Evolutionary conservation across 768 basidiomycete species (phyloP), one percentile per base, ranked within the genome.

Genomic region (Sarcodon sp.): DNA sequence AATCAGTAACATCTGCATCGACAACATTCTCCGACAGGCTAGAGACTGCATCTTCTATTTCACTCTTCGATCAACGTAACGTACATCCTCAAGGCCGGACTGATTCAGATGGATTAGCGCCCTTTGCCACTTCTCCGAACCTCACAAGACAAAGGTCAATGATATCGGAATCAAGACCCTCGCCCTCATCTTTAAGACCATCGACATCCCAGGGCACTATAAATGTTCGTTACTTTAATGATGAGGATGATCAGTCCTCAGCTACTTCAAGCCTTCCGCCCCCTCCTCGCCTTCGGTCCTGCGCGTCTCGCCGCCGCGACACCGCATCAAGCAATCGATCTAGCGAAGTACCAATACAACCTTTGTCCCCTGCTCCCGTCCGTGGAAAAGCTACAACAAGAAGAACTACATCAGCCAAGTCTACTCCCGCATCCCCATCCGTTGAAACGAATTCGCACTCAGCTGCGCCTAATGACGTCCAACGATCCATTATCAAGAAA

Each of bases 401-500:
- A 43, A 13, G 43, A 33, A 8, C 41, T 8, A 41, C 39, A 13
- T 41, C 39, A 13, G 3, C 39, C 13, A 39, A 33, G 15, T 18
- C 35, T 27, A 27, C 11, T 36, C 18, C 5, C 18, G 31, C 33
- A 11, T 45, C 27, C 9, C n/a, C 47, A n/a, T 13, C 47, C 1
- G 38, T 32, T 11, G 15, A 43, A 35, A 38, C 2, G 44, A 33
- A 44, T 12, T 50, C 53, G n/a, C 57, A 53, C 5, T 56, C 61
- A n/a, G 57, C 61, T 50, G 53, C 59, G 37, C 60, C 60, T 50
- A 53, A 55, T 38, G 51, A 59, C 52, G 49, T 55, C 36, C 53
- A 72, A 43, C 70, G 67, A 44, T 76, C 75, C 6, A 66, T 84
- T 51, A 72, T 80, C 65, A 70, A 69, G 56, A 82, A 83, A 57